Evolutionary conservation across 1,284 basidiomycete species (phyloP).

Genomic region (Malassezia yamatoensis): DNA sequence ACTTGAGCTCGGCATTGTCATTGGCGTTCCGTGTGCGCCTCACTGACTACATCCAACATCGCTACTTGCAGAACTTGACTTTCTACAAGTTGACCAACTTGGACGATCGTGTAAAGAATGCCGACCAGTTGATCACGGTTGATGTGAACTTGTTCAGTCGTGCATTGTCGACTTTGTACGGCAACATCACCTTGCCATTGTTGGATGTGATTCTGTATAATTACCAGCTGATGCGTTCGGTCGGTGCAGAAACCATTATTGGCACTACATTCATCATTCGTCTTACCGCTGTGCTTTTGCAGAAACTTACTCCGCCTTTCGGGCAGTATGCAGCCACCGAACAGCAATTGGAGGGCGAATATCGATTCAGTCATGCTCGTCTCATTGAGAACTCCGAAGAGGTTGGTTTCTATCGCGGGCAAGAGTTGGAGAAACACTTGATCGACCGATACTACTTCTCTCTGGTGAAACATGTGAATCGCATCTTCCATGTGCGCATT

Average conservation of each 20-base stretch:
- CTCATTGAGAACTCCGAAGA: slow-evolving; percentile 88
- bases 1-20: slow-evolving; percentile 83
- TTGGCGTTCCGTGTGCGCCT: slow-evolving; percentile 82
- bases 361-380: slow-evolving; percentile 87
- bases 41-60: slow-evolving; percentile 68
- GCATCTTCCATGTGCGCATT: slow-evolving; percentile 68
- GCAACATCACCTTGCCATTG: slow-evolving; percentile 60
- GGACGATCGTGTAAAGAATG: slow-evolving; percentile 81
- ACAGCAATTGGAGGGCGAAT: slow-evolving; percentile 63
- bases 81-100: slow-evolving; percentile 81
- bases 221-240: slow-evolving; percentile 83
- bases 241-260: slow-evolving; percentile 78
- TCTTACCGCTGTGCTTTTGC: slow-evolving; percentile 49
- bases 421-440: slow-evolving; percentile 80
- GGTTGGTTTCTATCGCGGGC: slow-evolving; percentile 80
- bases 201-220: slow-evolving; percentile 90
- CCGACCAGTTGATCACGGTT: slow-evolving; percentile 93
- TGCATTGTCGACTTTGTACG: slow-evolving; percentile 82
- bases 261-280: slow-evolving; percentile 59
- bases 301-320: slow-evolving; percentile 68
- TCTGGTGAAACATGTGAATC: slow-evolving; percentile 77
- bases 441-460: slow-evolving; percentile 83
- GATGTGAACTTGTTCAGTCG: slow-evolving; percentile 88
- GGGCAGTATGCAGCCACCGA: slow-evolving; percentile 74
- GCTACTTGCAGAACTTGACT: slow-evolving; percentile 67